Conservation (phyloP, 1,139 yeast species). For the Taphrina pruni region DNA sequence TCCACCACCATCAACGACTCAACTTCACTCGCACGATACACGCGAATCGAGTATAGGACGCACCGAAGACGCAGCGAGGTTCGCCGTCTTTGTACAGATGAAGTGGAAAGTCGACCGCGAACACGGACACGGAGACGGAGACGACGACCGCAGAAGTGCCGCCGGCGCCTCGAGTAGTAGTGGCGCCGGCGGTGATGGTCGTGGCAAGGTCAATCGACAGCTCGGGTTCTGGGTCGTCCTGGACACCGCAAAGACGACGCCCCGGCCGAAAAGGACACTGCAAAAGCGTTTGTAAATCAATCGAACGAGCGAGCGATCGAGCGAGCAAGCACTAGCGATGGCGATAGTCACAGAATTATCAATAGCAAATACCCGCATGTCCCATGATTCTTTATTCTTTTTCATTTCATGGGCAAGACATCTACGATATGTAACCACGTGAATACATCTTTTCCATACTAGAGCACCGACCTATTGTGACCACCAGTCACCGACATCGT, state of each 20-base stretch:
- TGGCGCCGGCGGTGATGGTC: background rate
- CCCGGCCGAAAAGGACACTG: slow-evolving; percentile 1
- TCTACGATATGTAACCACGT: slow-evolving; percentile 13
- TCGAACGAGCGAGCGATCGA: too few species aligned
- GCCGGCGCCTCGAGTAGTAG: too few species aligned
- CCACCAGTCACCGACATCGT: slow-evolving; percentile 87
- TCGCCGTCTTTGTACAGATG: slow-evolving; percentile 17
- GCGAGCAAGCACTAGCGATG: background rate
- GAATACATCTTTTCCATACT: background rate
- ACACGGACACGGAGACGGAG: background rate
- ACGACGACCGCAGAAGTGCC: background rate
- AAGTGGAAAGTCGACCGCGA: slow-evolving; percentile 5
- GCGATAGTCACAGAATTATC: background rate
- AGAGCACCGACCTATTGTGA: background rate
- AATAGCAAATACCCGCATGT: too few species aligned
- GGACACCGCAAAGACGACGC: slow-evolving; percentile 6
- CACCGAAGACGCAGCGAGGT: background rate
- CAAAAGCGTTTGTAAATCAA: background rate
- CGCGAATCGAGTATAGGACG: too few species aligned
- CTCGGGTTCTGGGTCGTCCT: slow-evolving; percentile 23
- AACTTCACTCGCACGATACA: too few species aligned
- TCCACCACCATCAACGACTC: background rate
- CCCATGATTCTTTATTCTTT: background rate
- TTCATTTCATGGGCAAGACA: background rate
- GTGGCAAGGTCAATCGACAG: slow-evolving; percentile 1